Evolutionary conservation across 179 eudicot genomes (phyloP), one percentile per base, ranked within the genome.

Genomic region (Drosera spatulata): DNA sequence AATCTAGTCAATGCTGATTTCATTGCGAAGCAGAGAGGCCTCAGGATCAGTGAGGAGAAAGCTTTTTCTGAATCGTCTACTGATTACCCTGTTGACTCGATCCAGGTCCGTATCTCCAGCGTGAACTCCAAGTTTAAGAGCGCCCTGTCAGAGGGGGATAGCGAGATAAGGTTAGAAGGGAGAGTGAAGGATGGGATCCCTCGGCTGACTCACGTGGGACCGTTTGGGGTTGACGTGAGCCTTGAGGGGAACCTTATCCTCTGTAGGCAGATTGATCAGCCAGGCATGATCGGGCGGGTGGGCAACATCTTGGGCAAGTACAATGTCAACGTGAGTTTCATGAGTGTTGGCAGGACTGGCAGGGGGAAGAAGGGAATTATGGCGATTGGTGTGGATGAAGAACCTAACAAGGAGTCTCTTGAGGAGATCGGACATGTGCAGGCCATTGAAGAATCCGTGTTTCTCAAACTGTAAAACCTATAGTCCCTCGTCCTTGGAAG

Each of bases 381-480:
- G 94, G 96, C 90, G 0, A 88, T 88, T 46, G 96, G 91, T 14
- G 94, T 88, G 1, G 96, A 88, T 59, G 95, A 88, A 62, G 82
- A 86, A 56, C 95, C 96, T 2, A 63, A 68, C 7, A 69, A 61
- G 56, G 81, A 69, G 47, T 70, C 84, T n/a, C 80, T 83, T 15
- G 71, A 77, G 60, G 75, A 73, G 66, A 88, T 88, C 45, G 96
- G 96, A 7, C 70, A 86, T 33, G 80, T 88, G 3, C 66, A 79
- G 13, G 94, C 88, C 3, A 63, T 86, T 63, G 91, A 88, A 68
- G 96, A 88, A 73, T 86, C 84, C 58, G 96, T 88, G 57, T 88
- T 82, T 69, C 79, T 88, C 45, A 72, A 82, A 50, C 81, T 88
- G 7, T 83, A 73, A 69, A 12, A 39, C 8, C 49, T 10, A 45